Base-by-base conservation (phyloP, 75 land plant genomes). In the Pinus tabuliformis region DNA sequence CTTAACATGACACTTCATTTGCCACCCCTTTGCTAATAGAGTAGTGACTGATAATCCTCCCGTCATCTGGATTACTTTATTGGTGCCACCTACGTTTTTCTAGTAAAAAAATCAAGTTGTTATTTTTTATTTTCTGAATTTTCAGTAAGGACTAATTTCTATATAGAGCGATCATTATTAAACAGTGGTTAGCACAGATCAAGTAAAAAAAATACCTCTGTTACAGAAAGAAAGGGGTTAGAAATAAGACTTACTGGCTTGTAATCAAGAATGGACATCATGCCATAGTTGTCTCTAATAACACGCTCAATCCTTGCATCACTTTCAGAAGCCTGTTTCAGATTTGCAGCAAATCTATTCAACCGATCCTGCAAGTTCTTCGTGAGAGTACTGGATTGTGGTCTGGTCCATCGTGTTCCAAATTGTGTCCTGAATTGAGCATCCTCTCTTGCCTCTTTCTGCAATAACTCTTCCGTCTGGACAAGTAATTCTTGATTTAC, bases 401-500 rank as follows among this genome's bases (percentile, higher is more conserved):
- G 99, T 73, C 99, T 83, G 39, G 95, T 95, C 98, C 99, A 97
- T 45, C 94, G 75, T 57, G 92, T 95, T 68, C 99, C 99, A 83
- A 91, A 95, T 58, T 97, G 99, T 78, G 88, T 84, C 72, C 98
- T 74, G 74, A 92, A 91, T 62, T 95, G 98, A 57, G 90, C 82
- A 89, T 97, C 99, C 81, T 97, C 99, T 74, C 84, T 79, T 28
- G 91, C 83, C 81, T 97, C 99, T 75, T 95, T 97, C 81, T 91
- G 96, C 89, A 97, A 66, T 16, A 91, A 86, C 76, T 95, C 98
- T 73, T 97, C 99, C 17, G 88, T 90, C 73, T 97, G 96, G 9
- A 91, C 88, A 16, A 97, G 82, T 84, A 97, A 57, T 78, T 97
- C 99, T 78, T 93, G 87, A 81, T 95, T 95, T 20, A 97, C 98